Conservation (phyloP, 371 early-diverging fungal species). For the Mucor indicus region DNA sequence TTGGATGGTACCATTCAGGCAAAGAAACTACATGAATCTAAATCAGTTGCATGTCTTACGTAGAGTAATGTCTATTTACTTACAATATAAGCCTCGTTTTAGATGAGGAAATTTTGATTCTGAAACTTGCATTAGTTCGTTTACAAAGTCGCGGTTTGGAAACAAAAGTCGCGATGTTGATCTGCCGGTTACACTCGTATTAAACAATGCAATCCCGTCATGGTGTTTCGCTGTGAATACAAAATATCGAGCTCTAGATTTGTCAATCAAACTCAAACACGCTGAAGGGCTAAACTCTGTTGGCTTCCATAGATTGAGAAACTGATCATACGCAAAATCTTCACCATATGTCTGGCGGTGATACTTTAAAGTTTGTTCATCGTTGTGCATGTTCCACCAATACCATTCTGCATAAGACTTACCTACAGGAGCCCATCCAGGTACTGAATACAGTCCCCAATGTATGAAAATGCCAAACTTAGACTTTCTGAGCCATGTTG, state of each 20-base stretch:
- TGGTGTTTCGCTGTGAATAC: slow-evolving; percentile 43
- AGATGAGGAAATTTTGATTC: slow-evolving; percentile 26
- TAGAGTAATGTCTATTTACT: neutral
- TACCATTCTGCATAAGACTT: slow-evolving; percentile 35
- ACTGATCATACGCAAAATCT: slow-evolving; percentile 30
- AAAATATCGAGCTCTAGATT: slow-evolving; percentile 27
- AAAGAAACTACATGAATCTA: slow-evolving; percentile 23
- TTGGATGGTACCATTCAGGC: slow-evolving; percentile 43
- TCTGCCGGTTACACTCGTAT: slow-evolving; percentile 27
- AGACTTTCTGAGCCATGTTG: slow-evolving; percentile 27
- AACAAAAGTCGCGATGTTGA: slow-evolving; percentile 17
- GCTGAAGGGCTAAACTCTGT: slow-evolving; percentile 17
- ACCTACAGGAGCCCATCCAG: slow-evolving; percentile 35
- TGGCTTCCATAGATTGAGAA: slow-evolving; percentile 21
- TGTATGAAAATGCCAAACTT: slow-evolving; percentile 42
- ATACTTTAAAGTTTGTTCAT: slow-evolving; percentile 19
- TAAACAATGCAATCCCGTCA: slow-evolving; percentile 37
- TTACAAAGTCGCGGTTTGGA: slow-evolving; percentile 28
- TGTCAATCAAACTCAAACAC: slow-evolving; percentile 27
- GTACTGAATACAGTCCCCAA: slow-evolving; percentile 36
- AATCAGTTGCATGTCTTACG: neutral
- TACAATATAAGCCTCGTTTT: slow-evolving; percentile 38
- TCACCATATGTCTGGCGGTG: slow-evolving; percentile 25
- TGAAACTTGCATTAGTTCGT: slow-evolving; percentile 21
- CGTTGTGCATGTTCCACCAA: slow-evolving; percentile 28